Percentiles rank a stretch among this genome's conserved stretches.
These are phyloP conservation scores for Coemansia sp. DNA, from an alignment of 192 early-diverging fungal genomes.

Conservation along the genomic window DNA sequence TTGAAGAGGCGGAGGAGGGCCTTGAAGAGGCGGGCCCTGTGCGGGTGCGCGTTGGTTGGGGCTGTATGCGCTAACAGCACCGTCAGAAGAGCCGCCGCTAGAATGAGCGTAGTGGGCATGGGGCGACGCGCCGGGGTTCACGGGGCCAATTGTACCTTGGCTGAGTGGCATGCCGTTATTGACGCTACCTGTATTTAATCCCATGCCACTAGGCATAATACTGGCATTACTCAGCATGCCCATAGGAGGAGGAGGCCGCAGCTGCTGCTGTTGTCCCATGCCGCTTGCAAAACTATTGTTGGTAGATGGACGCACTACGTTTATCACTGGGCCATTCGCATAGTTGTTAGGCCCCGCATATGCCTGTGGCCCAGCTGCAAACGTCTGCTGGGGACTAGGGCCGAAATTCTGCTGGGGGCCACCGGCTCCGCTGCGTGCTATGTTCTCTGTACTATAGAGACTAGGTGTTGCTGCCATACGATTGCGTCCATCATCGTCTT, in stretches of 20 bases:
- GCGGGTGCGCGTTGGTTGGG: neutral
- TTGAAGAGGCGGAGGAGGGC: neutral
- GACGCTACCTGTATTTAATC: neutral
- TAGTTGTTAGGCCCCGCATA: neutral
- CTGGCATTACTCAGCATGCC: conserved; percentile 9
- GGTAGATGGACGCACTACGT: neutral
- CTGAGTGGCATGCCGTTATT: neutral
- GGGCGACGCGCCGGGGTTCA: neutral
- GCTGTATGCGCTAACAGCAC: neutral
- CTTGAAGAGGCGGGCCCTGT: neutral
- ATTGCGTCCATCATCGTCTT: neutral
- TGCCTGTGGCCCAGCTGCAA: conserved; percentile 5
- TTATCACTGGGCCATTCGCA: neutral
- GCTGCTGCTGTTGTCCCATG: conserved; percentile 12
- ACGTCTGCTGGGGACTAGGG: conserved; percentile 10
- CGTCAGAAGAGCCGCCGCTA: neutral
- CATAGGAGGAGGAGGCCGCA: neutral
- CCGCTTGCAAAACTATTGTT: conserved; percentile 9
- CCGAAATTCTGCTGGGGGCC: neutral
- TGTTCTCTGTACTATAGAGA: neutral
- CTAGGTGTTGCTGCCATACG: conserved; percentile 3
- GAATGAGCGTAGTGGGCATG: conserved; percentile 6
- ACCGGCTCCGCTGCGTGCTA: neutral
- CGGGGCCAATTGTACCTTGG: conserved; percentile 9
- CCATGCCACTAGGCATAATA: neutral